Conservation (phyloP, 306 rosid species). For the Cyclanthera cordifolia region DNA sequence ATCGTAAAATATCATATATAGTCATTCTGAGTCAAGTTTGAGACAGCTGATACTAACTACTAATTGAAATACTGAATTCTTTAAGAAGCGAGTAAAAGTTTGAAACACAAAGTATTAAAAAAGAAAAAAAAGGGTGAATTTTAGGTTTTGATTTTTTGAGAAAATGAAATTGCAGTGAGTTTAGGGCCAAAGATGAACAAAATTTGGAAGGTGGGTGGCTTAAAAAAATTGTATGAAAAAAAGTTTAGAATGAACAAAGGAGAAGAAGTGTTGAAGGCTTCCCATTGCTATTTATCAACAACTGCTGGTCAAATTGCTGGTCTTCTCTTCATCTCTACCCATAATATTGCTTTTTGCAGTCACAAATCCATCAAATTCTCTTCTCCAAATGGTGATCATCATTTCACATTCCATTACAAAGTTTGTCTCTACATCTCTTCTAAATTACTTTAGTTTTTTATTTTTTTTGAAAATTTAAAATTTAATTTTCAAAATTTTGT, state of each 20-base stretch:
- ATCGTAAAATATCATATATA: no score
- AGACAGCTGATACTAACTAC: no score
- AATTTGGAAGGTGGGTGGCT: slow-evolving; percentile 23
- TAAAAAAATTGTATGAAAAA: neutral
- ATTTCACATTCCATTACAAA: neutral
- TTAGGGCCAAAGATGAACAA: slow-evolving; percentile 44
- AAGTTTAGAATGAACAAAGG: neutral
- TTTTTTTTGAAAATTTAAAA: no score
- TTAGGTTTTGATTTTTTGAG: neutral
- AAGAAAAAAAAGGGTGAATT: neutral
- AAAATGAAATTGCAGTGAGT: slow-evolving; percentile 33
- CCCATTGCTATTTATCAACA: slow-evolving; percentile 8
- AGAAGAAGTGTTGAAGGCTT: slow-evolving; percentile 7
- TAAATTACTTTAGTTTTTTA: neutral
- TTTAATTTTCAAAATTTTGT: no score
- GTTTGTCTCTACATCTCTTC: neutral
- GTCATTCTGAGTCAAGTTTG: no score
- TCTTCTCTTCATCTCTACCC: slow-evolving; percentile 9
- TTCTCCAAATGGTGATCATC: slow-evolving; percentile 3
- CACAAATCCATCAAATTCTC: slow-evolving; percentile 2
- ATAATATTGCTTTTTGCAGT: neutral
- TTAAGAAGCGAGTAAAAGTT: no score
- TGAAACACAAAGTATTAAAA: no score
- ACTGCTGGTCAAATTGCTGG: slow-evolving; percentile 8
- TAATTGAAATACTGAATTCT: no score